A percentile compares a stretch with the other conserved stretches of the same genome.
Evolutionary conservation across 1,284 basidiomycete genomes (phyloP).

Genomic region (Afroboletus lepidellus): DNA sequence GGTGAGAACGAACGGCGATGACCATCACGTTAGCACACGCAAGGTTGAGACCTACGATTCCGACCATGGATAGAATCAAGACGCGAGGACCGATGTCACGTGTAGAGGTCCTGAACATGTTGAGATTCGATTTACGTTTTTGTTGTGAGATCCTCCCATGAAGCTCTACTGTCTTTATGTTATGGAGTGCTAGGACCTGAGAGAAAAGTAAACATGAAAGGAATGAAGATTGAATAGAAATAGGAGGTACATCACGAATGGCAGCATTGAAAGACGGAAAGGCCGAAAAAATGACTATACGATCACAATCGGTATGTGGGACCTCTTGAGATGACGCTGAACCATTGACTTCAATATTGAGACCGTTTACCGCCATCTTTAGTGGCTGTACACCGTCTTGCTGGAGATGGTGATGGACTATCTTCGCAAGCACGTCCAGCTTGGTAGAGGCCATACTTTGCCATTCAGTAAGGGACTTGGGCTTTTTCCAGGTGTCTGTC

Average conservation of each 20-base stretch:
- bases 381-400: neutral
- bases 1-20: too few relatives aligned
- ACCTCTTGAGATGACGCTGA: neutral
- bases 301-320: neutral
- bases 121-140: too few relatives aligned
- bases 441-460: neutral
- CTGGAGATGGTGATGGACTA: neutral
- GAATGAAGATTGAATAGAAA: too few relatives aligned
- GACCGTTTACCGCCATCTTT: too few relatives aligned
- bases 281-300: slow-evolving; percentile 17
- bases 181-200: slow-evolving; percentile 6
- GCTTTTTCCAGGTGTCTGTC: neutral
- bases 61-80: neutral
- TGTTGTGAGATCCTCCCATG: neutral
- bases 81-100: too few relatives aligned
- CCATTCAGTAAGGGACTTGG: neutral
- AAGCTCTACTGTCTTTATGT: slow-evolving; percentile 9
- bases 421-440: neutral
- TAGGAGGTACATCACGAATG: slow-evolving; percentile 6
- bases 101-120: too few relatives aligned
- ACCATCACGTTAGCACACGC: too few relatives aligned
- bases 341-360: too few relatives aligned
- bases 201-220: neutral
- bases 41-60: neutral
- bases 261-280: slow-evolving; percentile 16